These are phyloP conservation scores for Vigna trinervia DNA, from an alignment of 306 rosid genomes.

Conservation along the genomic window DNA sequence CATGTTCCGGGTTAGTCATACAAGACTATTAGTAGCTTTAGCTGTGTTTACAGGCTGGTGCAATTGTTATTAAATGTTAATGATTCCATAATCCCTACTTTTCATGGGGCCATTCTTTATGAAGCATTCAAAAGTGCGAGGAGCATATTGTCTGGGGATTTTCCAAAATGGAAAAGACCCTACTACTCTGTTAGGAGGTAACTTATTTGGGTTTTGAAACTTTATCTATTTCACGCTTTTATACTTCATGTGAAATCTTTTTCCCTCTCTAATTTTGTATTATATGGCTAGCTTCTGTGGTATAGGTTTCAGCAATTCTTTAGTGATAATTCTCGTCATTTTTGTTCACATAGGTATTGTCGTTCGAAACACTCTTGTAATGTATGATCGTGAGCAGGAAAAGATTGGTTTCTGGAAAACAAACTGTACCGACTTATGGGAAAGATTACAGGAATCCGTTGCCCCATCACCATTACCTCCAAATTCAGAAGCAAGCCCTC, in stretches of 20 bases:
- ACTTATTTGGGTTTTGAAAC: slow-evolving; percentile 3
- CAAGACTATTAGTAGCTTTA: slow-evolving; percentile 17
- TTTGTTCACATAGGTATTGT: slow-evolving; percentile 65
- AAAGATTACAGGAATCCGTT: slow-evolving; percentile 63
- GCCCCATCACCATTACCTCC: slow-evolving; percentile 60
- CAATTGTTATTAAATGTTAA: slow-evolving; percentile 35
- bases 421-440: slow-evolving; percentile 94
- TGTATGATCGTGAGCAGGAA: slow-evolving; percentile 75
- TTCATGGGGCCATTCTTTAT: slow-evolving; percentile 47
- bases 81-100: slow-evolving; percentile 33
- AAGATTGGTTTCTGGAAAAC: slow-evolving; percentile 98
- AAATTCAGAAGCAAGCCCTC: slow-evolving; percentile 51
- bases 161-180: slow-evolving; percentile 92
- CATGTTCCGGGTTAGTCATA: slow-evolving; percentile 76
- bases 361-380: slow-evolving; percentile 90
- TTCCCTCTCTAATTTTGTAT: slow-evolving; percentile 29
- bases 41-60: slow-evolving; percentile 35
- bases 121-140: slow-evolving; percentile 88
- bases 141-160: slow-evolving; percentile 93
- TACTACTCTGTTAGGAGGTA: slow-evolving; percentile 97
- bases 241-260: slow-evolving; percentile 20
- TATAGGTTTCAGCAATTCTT: slow-evolving; percentile 29
- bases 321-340: slow-evolving; percentile 15
- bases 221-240: slow-evolving; percentile 38
- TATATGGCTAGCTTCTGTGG: slow-evolving; percentile 14